A percentile compares a stretch with the other conserved stretches of the same genome.
These are phyloP conservation scores for Botrytis deweyae DNA, from an alignment of 2,329 filamentous ascomycete species.

Conservation along the genomic window DNA sequence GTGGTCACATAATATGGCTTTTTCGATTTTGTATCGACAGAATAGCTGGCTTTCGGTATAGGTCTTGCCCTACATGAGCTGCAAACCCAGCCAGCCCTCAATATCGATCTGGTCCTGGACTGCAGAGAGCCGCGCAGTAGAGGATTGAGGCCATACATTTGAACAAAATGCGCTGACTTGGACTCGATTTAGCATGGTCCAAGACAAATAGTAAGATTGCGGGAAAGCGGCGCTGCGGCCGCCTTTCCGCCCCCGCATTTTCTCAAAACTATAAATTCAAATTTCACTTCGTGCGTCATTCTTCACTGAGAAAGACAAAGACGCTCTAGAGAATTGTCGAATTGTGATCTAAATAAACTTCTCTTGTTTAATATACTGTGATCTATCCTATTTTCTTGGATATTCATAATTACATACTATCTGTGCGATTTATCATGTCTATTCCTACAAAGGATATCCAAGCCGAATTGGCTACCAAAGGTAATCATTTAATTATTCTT, in stretches of 20 bases:
- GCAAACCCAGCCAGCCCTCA: conserved; percentile 31
- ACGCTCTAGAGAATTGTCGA: neutral
- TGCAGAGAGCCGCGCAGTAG: conserved; percentile 26
- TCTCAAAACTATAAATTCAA: neutral
- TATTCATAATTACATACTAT: neutral
- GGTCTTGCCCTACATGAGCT: conserved; percentile 29
- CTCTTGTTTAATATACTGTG: neutral
- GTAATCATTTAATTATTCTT: conserved; percentile 22
- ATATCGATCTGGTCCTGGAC: conserved; percentile 16
- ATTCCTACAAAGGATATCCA: conserved; percentile 50
- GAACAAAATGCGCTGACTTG: neutral
- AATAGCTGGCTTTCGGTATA: conserved; percentile 23
- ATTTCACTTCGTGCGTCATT: conserved; percentile 12
- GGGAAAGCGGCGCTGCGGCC: conserved; percentile 3
- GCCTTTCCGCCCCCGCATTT: conserved; percentile 8
- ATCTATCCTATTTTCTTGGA: neutral
- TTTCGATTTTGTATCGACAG: conserved; percentile 33
- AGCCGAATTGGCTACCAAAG: conserved; percentile 41
- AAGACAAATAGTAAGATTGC: neutral
- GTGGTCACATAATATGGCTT: conserved; percentile 97
- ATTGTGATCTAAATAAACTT: neutral
- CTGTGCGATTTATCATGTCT: conserved; percentile 34
- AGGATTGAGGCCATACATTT: conserved; percentile 26
- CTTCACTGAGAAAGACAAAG: neutral
- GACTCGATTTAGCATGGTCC: neutral